phyloP scores from a whole-genome alignment of 192 early-diverging fungal species.

The Linnemannia hyalina region DNA sequence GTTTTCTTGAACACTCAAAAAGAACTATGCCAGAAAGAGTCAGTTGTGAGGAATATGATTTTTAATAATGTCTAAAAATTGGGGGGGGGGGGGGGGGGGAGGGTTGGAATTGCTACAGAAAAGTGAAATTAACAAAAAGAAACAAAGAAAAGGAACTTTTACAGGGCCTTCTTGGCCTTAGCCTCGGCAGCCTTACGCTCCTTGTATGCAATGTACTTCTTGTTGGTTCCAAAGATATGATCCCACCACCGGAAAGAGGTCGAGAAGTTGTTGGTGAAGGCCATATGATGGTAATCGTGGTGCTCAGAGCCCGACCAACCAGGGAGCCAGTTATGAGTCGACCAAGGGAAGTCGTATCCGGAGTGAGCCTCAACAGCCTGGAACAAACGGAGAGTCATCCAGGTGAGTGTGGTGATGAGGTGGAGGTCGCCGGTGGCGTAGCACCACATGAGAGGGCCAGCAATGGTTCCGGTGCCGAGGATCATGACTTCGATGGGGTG shows the following conservation, averaged over 20 bases:
- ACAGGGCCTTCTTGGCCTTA: constrained; percentile 50
- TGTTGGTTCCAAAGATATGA: constrained; percentile 87
- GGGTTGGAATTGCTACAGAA: background rate
- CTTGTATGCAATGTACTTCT: constrained; percentile 76
- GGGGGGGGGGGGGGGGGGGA: too few relatives aligned
- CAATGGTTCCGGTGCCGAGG: constrained; percentile 88
- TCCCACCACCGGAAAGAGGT: constrained; percentile 94
- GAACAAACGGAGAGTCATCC: constrained; percentile 86
- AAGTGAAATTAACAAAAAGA: background rate
- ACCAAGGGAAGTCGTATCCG: constrained; percentile 97
- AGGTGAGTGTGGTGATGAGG: constrained; percentile 85
- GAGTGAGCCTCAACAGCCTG: constrained; percentile 93
- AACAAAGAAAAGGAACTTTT: background rate
- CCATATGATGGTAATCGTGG: constrained; percentile 95
- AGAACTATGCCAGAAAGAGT: too few relatives aligned
- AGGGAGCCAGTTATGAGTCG: constrained; percentile 84
- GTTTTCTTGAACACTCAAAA: too few relatives aligned
- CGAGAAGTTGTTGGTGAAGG: constrained; percentile 84
- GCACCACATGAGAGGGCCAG: constrained; percentile 82
- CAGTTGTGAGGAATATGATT: background rate
- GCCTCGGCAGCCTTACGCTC: constrained; percentile 55
- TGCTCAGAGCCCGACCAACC: constrained; percentile 95
- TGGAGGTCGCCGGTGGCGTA: constrained; percentile 77
- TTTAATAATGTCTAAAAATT: background rate
- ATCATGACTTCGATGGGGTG: constrained; percentile 89